Conservation (phyloP, 495 filamentous ascomycete genomes). For the Cercophora newfieldiana region DNA sequence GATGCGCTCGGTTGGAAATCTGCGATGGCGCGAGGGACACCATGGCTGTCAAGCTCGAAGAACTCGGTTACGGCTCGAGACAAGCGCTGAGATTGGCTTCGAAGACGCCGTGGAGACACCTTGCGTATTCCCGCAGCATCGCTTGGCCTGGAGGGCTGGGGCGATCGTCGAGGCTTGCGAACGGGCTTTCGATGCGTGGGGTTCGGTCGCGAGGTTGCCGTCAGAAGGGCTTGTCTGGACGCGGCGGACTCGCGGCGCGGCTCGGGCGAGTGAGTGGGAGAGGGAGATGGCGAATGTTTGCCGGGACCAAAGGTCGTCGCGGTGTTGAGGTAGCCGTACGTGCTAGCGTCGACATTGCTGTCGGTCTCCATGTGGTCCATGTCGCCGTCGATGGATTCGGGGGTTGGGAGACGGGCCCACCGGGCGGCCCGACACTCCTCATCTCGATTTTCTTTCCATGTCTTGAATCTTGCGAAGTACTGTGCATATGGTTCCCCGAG, state of each 20-base stretch:
- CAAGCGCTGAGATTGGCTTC: slow-evolving; percentile 4
- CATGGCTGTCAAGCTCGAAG: slow-evolving; percentile 5
- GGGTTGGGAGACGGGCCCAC: slow-evolving; percentile 6
- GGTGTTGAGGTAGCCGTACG: not conserved
- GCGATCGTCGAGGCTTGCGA: not conserved
- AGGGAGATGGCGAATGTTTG: not conserved
- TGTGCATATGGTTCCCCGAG: slow-evolving; percentile 4
- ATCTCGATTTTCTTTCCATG: not conserved
- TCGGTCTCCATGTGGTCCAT: not conserved
- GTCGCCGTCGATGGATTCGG: slow-evolving; percentile 2
- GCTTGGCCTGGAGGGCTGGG: not conserved
- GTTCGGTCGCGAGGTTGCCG: too few relatives aligned
- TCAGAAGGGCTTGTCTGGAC: not conserved
- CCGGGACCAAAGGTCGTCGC: not conserved
- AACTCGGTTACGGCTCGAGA: not conserved
- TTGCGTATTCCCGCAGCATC: not conserved
- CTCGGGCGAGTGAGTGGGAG: not conserved
- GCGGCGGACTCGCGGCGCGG: not conserved
- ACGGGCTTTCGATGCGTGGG: not conserved
- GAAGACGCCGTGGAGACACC: not conserved
- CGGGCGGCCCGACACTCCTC: not conserved
- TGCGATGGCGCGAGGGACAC: not conserved
- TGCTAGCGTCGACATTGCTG: not conserved
- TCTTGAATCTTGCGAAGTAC: slow-evolving; percentile 8
- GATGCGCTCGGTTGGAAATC: not conserved